Percentiles rank a stretch among this genome's conserved stretches.
Evolutionary conservation across 108 stramenopile genomes (phyloP).

Genomic region (Cylindrotheca fusiformis): DNA sequence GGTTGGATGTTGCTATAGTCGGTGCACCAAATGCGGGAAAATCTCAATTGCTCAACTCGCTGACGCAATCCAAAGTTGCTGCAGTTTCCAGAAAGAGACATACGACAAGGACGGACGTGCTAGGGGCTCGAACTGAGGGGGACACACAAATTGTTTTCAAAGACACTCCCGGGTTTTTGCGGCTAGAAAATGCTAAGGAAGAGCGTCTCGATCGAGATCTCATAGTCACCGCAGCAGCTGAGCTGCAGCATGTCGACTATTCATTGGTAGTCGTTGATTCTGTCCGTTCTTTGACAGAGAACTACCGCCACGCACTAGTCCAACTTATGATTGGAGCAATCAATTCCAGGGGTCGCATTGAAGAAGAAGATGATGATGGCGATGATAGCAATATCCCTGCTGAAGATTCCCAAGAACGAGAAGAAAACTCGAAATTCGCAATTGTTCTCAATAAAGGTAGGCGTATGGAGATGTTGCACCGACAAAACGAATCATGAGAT

Average conservation of each 20-base stretch:
- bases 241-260: constrained; percentile 74
- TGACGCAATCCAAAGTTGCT: constrained; percentile 72
- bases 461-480: background rate
- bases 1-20: constrained; percentile 86
- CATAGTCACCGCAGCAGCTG: constrained; percentile 50
- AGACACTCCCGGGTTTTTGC: constrained; percentile 91
- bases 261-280: constrained; percentile 87
- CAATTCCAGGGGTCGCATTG: constrained; percentile 53
- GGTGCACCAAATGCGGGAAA: constrained; percentile 89
- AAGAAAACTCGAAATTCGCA: constrained; percentile 55
- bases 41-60: constrained; percentile 79
- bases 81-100: constrained; percentile 92
- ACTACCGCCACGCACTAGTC: constrained; percentile 59
- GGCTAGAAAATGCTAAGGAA: constrained; percentile 47
- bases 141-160: constrained; percentile 83
- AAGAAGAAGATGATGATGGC: constrained; percentile 37
- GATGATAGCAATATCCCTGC: too few relatives aligned
- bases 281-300: constrained; percentile 56
- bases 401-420: constrained; percentile 5
- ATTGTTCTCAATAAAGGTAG: constrained; percentile 82
- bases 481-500: too few relatives aligned
- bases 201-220: constrained; percentile 66
- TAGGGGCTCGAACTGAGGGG: constrained; percentile 78
- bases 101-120: constrained; percentile 80
- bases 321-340: constrained; percentile 64